These are phyloP conservation scores for Pythium plurisporium DNA, from an alignment of 352 stramenopile species.

Conservation along the genomic window DNA sequence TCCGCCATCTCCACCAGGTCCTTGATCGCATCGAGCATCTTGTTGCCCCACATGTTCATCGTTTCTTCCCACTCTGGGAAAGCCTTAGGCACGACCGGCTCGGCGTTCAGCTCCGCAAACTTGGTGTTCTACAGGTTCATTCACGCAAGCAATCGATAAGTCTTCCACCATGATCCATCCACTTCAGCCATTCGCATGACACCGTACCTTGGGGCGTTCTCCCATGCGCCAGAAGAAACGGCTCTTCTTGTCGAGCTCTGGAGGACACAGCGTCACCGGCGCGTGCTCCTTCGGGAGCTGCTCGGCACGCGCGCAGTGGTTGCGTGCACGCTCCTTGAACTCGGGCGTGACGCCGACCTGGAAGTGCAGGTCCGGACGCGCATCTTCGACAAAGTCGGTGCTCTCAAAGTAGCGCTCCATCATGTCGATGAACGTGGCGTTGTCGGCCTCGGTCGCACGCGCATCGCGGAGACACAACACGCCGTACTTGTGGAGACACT, in stretches of 20 bases:
- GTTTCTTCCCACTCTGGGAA: conserved; percentile 86
- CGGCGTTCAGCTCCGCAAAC: conserved; percentile 84
- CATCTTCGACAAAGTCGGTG: conserved; percentile 86
- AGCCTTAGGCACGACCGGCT: conserved; percentile 76
- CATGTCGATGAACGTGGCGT: conserved; percentile 88
- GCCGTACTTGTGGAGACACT: conserved; percentile 83
- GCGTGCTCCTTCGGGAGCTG: conserved; percentile 48
- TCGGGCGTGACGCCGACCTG: conserved; percentile 89
- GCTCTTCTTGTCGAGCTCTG: conserved; percentile 91
- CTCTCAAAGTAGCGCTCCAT: conserved; percentile 92
- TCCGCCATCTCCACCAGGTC: conserved; percentile 87
- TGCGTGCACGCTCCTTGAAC: conserved; percentile 75
- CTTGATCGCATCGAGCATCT: conserved; percentile 80
- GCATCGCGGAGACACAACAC: conserved; percentile 79
- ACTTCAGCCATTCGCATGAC: background rate
- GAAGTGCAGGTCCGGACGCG: conserved; percentile 84
- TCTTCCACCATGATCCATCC: background rate
- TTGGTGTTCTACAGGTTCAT: conserved; percentile 38
- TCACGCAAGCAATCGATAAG: background rate
- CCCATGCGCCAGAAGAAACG: conserved; percentile 93
- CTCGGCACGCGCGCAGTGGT: conserved; percentile 75
- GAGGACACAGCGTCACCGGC: conserved; percentile 83
- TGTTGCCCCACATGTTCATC: conserved; percentile 92
- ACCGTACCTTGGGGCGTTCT: conserved; percentile 40
- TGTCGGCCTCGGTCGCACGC: conserved; percentile 68